phyloP scores from a whole-genome alignment of 2,329 filamentous ascomycete genomes.

The Fusarium gaditjirri region DNA sequence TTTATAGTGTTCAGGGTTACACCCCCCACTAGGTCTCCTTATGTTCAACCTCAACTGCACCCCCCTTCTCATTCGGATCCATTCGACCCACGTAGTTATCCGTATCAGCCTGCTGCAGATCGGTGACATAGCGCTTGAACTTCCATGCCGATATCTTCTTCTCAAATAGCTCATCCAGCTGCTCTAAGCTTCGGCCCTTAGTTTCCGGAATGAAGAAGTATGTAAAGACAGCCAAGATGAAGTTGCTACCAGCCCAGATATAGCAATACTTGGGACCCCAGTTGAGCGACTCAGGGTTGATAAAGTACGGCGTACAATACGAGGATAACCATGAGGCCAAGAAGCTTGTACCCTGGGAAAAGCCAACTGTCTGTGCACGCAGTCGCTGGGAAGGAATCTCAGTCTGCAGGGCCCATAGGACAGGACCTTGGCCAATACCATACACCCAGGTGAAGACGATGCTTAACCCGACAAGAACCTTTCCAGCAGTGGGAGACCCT shows the following conservation, averaged over 20 bases:
- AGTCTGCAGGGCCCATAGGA: background rate
- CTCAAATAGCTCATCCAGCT: background rate
- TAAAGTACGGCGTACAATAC: background rate
- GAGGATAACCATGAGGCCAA: background rate
- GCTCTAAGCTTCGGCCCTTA: background rate
- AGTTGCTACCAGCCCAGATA: background rate
- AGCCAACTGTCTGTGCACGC: background rate
- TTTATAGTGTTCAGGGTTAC: fast-evolving
- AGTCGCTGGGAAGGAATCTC: background rate
- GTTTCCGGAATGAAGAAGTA: background rate
- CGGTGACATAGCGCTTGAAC: background rate
- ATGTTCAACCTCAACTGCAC: background rate
- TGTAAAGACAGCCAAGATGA: background rate
- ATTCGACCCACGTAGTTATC: background rate
- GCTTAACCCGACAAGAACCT: background rate
- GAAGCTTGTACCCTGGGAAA: background rate
- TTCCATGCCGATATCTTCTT: background rate
- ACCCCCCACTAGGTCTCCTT: background rate
- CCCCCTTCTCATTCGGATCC: background rate
- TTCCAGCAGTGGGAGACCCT: background rate
- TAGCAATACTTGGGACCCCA: background rate
- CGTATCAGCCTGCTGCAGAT: background rate
- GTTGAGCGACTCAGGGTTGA: background rate
- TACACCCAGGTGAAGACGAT: background rate
- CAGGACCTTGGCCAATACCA: background rate